Conservation (phyloP, 2,329 filamentous ascomycete genomes). For the Curvularia spicifera region DNA sequence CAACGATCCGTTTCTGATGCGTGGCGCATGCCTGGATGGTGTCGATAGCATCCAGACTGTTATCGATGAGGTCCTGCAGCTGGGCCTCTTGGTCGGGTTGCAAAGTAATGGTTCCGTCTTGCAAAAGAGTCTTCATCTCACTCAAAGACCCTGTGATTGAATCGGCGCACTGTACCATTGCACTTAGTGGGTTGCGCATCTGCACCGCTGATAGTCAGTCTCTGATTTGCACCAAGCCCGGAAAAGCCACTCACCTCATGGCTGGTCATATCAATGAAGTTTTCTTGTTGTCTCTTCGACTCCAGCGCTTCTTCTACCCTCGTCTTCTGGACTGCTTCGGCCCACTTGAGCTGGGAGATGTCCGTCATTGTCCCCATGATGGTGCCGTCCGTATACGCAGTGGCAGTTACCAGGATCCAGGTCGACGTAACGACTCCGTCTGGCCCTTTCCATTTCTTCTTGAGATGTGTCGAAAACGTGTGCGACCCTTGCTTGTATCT, state of each 20-base stretch:
- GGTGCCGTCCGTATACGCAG: conserved; percentile 21
- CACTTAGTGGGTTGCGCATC: conserved; percentile 40
- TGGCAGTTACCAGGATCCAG: conserved; percentile 24
- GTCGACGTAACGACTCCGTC: conserved; percentile 21
- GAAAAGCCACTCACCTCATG: conserved; percentile 19
- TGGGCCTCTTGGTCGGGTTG: conserved; percentile 4
- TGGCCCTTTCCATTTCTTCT: conserved; percentile 25
- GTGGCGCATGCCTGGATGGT: conserved; percentile 39
- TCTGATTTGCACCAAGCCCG: not conserved
- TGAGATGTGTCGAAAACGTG: conserved; percentile 20
- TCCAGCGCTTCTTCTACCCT: conserved; percentile 22
- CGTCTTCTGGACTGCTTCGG: conserved; percentile 21
- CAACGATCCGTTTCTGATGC: conserved; percentile 41
- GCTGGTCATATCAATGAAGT: conserved; percentile 36
- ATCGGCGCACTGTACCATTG: conserved; percentile 38
- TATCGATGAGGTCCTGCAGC: conserved; percentile 11
- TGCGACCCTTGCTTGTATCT: conserved; percentile 5
- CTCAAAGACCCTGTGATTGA: conserved; percentile 19
- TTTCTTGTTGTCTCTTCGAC: conserved; percentile 31
- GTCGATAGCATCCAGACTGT: conserved; percentile 27
- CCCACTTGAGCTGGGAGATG: conserved; percentile 46
- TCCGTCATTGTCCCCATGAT: conserved; percentile 42
- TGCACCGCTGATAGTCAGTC: conserved; percentile 6
- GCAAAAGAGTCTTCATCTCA: conserved; percentile 8
- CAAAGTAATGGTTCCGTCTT: not conserved